phyloP scores from a whole-genome alignment of 495 filamentous ascomycete genomes.

The Rusavskia elegans region DNA sequence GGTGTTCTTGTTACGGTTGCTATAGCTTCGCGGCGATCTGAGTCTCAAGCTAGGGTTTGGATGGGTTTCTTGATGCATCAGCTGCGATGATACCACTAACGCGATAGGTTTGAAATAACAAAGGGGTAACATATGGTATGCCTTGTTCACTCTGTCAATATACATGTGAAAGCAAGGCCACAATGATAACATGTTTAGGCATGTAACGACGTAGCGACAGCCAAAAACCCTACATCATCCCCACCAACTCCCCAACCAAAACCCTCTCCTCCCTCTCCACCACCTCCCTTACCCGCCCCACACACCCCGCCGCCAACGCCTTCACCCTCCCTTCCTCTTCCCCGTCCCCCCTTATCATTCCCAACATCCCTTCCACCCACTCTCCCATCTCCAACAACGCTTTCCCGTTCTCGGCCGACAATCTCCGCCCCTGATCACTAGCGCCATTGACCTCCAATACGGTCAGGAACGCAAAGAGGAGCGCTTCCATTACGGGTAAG shows the following conservation, averaged over 20 bases:
- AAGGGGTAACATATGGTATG: too few species aligned
- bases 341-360: conserved; percentile 30
- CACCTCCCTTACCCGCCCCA: conserved; percentile 63
- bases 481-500: conserved; percentile 49
- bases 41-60: too few species aligned
- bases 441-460: conserved; percentile 63
- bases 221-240: conserved; percentile 1
- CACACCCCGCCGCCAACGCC: conserved; percentile 65
- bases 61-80: too few species aligned
- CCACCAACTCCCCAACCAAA: conserved; percentile 12
- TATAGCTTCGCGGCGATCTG: too few species aligned
- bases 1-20: too few species aligned
- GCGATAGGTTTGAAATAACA: too few species aligned
- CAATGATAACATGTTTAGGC: too few species aligned
- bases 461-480: conserved; percentile 67
- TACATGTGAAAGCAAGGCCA: too few species aligned
- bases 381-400: conserved; percentile 44
- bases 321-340: conserved; percentile 46
- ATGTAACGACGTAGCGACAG: too few species aligned
- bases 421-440: conserved; percentile 22
- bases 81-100: too few species aligned
- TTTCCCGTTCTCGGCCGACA: conserved; percentile 40
- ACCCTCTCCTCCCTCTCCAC: conserved; percentile 66
- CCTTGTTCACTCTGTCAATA: too few species aligned
- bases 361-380: conserved; percentile 60